These are phyloP conservation scores for Cicer judaicum DNA, from an alignment of 306 rosid species.

Conservation along the genomic window DNA sequence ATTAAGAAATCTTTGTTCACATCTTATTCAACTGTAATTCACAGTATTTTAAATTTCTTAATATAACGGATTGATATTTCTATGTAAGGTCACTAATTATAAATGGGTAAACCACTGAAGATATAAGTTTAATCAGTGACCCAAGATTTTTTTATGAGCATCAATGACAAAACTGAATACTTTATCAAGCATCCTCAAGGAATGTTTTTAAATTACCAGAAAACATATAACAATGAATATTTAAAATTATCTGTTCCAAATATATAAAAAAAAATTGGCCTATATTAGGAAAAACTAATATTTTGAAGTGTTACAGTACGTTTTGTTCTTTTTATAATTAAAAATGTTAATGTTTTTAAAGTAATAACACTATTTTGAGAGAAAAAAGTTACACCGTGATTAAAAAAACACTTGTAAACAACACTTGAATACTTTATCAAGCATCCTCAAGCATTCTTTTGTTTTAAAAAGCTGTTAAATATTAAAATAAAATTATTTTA, in stretches of 20 bases:
- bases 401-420: too few species aligned
- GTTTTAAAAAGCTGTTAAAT: too few species aligned
- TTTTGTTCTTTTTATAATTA: too few species aligned
- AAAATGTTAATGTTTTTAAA: too few species aligned
- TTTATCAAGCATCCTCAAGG: neutral
- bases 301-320: too few species aligned
- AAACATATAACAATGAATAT: neutral
- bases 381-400: too few species aligned
- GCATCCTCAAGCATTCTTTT: too few species aligned
- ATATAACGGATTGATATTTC: neutral
- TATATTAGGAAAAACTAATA: too few species aligned
- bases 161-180: neutral
- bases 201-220: neutral
- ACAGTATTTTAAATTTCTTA: neutral
- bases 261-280: too few species aligned
- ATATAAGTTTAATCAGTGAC: slow-evolving; percentile 1
- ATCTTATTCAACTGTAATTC: neutral
- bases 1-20: neutral
- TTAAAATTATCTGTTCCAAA: neutral
- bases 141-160: neutral
- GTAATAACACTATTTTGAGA: too few species aligned
- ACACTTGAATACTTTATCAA: too few species aligned
- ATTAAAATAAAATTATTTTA: too few species aligned
- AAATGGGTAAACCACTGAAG: slow-evolving; percentile 31
- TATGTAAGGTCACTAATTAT: neutral